Conservation (phyloP, 2,329 filamentous ascomycete species). For the Penicillium polonicum region DNA sequence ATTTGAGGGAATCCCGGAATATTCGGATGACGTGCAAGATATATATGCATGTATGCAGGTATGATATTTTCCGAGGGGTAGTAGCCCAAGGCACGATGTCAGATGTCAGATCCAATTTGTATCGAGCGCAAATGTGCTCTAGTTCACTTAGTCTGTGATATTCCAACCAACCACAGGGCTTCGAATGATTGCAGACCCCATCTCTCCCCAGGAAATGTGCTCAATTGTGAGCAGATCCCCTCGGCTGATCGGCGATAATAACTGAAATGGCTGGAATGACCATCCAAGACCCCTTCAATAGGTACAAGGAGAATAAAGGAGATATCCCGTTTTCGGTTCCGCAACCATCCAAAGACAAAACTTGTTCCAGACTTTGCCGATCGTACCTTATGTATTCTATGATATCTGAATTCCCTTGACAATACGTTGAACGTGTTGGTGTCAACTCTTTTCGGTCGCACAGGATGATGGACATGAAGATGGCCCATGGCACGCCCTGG, state of each 20-base stretch:
- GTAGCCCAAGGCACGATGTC: not conserved
- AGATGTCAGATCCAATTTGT: not conserved
- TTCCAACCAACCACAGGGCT: not conserved
- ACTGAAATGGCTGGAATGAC: slow-evolving; percentile 6
- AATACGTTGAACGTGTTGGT: not conserved
- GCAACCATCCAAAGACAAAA: not conserved
- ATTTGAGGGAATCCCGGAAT: not conserved
- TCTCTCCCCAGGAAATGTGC: slow-evolving; percentile 20
- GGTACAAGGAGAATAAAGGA: not conserved
- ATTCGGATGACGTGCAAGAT: not conserved
- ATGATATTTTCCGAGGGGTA: not conserved
- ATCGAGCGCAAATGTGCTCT: slow-evolving; percentile 15
- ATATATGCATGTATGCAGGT: not conserved
- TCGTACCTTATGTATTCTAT: not conserved
- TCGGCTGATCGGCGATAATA: slow-evolving; percentile 13
- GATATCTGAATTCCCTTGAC: not conserved
- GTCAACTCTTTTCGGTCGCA: not conserved
- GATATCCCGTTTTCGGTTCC: slow-evolving; percentile 15
- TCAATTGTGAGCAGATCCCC: slow-evolving; percentile 29
- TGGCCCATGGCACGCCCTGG: slow-evolving; percentile 28
- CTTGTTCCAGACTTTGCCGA: not conserved
- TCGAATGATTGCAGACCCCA: not conserved
- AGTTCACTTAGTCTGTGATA: not conserved
- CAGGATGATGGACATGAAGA: slow-evolving; percentile 21
- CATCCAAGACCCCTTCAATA: not conserved